A percentile compares a stretch with the other conserved stretches of the same genome.
These are phyloP conservation scores for Vanilla planifolia DNA, from an alignment of 106 monocot species.

Conservation along the genomic window DNA sequence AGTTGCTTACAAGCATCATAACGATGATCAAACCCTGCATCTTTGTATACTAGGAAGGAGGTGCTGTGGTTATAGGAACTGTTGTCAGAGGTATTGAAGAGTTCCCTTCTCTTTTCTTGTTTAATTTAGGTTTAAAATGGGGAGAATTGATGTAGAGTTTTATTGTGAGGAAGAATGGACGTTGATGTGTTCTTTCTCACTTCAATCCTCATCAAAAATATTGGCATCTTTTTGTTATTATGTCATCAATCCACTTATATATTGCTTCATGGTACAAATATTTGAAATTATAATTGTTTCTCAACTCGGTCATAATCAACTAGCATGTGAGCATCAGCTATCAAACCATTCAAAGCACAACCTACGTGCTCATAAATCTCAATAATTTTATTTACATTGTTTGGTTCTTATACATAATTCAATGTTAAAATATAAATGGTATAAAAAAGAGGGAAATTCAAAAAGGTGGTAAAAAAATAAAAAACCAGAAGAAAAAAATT, in stretches of 20 bases:
- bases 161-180: too few species aligned
- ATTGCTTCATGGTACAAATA: background rate
- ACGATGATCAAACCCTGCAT: constrained; percentile 32
- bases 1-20: constrained; percentile 43
- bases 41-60: constrained; percentile 54
- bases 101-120: background rate
- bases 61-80: constrained; percentile 53
- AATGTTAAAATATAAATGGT: too few species aligned
- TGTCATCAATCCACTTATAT: background rate
- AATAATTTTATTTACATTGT: constrained; percentile 69
- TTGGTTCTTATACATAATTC: constrained; percentile 36
- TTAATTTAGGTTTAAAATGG: background rate
- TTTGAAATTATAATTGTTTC: constrained; percentile 33
- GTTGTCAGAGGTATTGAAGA: constrained; percentile 46
- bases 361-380: constrained; percentile 74
- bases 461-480: too few species aligned
- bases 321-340: constrained; percentile 64
- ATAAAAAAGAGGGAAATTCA: too few species aligned
- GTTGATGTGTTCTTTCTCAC: too few species aligned
- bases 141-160: background rate
- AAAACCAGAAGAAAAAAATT: too few species aligned
- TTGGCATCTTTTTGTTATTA: too few species aligned
- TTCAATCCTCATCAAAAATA: too few species aligned
- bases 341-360: constrained; percentile 69
- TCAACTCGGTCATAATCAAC: constrained; percentile 76